A percentile compares a stretch with the other conserved stretches of the same genome.
phyloP scores from a whole-genome alignment of 83 land plant species.

The Diphasiastrum complanatum region DNA sequence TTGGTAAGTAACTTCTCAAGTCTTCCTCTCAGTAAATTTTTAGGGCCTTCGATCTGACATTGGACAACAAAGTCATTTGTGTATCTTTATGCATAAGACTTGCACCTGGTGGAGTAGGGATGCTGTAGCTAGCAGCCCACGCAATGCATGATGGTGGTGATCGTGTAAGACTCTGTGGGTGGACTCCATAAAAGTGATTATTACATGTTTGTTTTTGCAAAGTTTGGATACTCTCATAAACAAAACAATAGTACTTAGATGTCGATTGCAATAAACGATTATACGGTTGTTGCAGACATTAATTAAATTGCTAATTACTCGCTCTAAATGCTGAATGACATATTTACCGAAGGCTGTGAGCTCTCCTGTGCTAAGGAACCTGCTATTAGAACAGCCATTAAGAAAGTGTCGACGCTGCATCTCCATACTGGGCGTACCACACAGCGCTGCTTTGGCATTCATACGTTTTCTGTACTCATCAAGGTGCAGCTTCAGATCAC shows the following conservation, averaged over 20 bases:
- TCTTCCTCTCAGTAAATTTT: background rate
- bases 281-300: background rate
- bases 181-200: too few species aligned
- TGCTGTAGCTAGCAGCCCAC: too few species aligned
- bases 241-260: too few species aligned
- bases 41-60: background rate
- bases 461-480: slow-evolving; percentile 36
- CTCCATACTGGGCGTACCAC: slow-evolving; percentile 26
- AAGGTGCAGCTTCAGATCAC: slow-evolving; percentile 10
- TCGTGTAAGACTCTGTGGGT: too few species aligned
- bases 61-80: background rate
- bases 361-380: slow-evolving; percentile 19
- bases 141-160: too few species aligned
- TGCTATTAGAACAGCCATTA: slow-evolving; percentile 20
- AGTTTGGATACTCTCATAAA: too few species aligned
- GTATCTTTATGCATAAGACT: background rate
- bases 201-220: too few species aligned
- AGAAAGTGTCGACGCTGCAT: background rate
- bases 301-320: background rate
- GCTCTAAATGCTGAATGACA: background rate
- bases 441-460: slow-evolving; percentile 27
- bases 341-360: slow-evolving; percentile 18
- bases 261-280: too few species aligned
- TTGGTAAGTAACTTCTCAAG: slow-evolving; percentile 25
- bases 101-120: too few species aligned